Evolutionary conservation across 164 flowering plant species (phyloP).

Genomic region (Dillenia suffruticosa): DNA sequence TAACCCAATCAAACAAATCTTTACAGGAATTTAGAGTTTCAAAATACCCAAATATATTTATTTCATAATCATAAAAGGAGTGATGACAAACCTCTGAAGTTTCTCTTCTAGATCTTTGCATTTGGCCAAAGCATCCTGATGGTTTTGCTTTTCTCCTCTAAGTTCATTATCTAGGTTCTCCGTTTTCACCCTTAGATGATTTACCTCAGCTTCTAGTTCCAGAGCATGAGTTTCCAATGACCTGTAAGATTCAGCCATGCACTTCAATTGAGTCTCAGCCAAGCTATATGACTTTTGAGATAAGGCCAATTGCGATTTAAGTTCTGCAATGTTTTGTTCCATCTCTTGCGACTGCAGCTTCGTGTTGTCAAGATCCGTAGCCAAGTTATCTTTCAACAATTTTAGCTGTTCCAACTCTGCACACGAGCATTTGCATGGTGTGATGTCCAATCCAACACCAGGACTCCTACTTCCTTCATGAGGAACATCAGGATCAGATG

Average conservation of each 20-base stretch:
- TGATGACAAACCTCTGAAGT: slow-evolving; percentile 55
- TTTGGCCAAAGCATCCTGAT: slow-evolving; percentile 50
- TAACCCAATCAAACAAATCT: not conserved
- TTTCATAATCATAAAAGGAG: no score
- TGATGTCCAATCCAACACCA: slow-evolving; percentile 31
- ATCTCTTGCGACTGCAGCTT: slow-evolving; percentile 62
- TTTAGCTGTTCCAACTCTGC: slow-evolving; percentile 69
- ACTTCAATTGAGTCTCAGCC: slow-evolving; percentile 93
- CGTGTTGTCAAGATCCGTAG: slow-evolving; percentile 46
- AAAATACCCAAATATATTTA: no score
- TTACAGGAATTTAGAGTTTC: no score
- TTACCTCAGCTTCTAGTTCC: slow-evolving; percentile 66
- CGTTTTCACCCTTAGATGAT: slow-evolving; percentile 40
- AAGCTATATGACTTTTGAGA: slow-evolving; percentile 74
- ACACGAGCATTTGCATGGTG: slow-evolving; percentile 31
- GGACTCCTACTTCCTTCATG: slow-evolving; percentile 50
- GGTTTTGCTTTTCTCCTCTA: slow-evolving; percentile 57
- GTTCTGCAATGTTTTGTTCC: slow-evolving; percentile 61
- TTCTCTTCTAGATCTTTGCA: slow-evolving; percentile 73
- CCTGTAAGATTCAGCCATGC: slow-evolving; percentile 96
- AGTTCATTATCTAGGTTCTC: slow-evolving; percentile 67
- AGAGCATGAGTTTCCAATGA: slow-evolving; percentile 71
- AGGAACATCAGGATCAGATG: slow-evolving; percentile 59
- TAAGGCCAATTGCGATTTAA: slow-evolving; percentile 66
- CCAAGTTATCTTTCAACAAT: slow-evolving; percentile 57